phyloP scores from a whole-genome alignment of 148 eudicot genomes.

The Simmondsia chinensis region DNA sequence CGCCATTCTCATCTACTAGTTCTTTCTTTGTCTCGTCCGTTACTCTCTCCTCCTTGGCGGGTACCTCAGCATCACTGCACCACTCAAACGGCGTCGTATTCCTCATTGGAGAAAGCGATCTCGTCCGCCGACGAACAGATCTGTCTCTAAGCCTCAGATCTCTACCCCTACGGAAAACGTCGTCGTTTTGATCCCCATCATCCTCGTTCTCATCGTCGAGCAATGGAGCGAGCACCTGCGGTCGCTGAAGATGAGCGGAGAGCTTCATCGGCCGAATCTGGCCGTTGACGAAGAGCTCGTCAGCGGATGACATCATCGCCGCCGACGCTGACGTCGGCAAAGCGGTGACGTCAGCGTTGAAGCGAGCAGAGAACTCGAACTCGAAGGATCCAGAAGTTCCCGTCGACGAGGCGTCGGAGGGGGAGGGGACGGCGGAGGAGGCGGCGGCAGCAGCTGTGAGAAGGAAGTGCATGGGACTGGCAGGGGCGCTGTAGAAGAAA shows the following conservation, averaged over 20 bases:
- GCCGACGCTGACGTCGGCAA: slow-evolving; percentile 18
- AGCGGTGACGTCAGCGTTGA: too few species aligned
- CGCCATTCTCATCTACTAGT: slow-evolving; percentile 7
- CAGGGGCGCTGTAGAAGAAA: slow-evolving; percentile 82
- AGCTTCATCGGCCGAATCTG: slow-evolving; percentile 68
- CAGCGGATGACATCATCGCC: slow-evolving; percentile 25
- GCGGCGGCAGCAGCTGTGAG: slow-evolving; percentile 21
- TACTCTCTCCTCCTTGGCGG: too few species aligned
- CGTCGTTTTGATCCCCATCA: background rate
- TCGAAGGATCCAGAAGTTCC: slow-evolving; percentile 26
- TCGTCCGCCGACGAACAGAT: slow-evolving; percentile 49
- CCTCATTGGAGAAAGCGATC: slow-evolving; percentile 73
- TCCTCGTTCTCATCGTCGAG: too few species aligned
- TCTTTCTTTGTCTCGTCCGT: slow-evolving; percentile 2
- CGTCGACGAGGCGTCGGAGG: slow-evolving; percentile 16
- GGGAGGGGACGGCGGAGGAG: too few species aligned
- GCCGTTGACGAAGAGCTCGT: slow-evolving; percentile 40
- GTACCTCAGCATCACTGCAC: too few species aligned
- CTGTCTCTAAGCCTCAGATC: slow-evolving; percentile 43
- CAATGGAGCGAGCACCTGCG: slow-evolving; percentile 45
- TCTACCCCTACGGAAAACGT: slow-evolving; percentile 24
- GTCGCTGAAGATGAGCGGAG: slow-evolving; percentile 66
- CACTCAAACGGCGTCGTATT: slow-evolving; percentile 34
- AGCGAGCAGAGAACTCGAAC: slow-evolving; percentile 36
- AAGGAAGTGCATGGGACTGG: slow-evolving; percentile 74